phyloP scores from a whole-genome alignment of 1,284 basidiomycete species.

The Trichosporon sp. region DNA sequence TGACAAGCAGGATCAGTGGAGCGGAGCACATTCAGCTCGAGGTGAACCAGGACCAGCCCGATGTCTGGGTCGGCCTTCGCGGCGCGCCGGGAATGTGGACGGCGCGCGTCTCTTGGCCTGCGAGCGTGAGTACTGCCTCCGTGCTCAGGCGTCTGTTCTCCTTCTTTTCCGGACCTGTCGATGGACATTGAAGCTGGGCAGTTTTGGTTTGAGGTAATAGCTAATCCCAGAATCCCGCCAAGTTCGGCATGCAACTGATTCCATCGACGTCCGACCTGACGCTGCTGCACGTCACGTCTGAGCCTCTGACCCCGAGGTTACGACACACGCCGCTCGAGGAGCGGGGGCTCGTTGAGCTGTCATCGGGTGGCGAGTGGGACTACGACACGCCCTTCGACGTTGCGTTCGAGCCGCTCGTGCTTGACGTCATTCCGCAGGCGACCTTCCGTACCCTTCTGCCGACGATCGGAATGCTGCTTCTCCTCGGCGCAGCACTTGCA shows the following conservation, averaged over 20 bases:
- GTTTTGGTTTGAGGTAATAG: background rate
- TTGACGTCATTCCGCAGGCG: constrained; percentile 44
- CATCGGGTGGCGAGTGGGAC: background rate
- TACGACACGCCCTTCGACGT: constrained; percentile 39
- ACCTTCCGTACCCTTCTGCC: constrained; percentile 11
- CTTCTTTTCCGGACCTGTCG: too few relatives aligned
- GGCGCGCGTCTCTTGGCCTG: constrained; percentile 48
- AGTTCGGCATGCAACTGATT: constrained; percentile 27
- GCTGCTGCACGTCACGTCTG: constrained; percentile 32
- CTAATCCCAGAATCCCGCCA: constrained; percentile 34
- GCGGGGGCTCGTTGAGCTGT: constrained; percentile 3
- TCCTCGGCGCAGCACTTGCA: background rate
- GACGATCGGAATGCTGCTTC: background rate
- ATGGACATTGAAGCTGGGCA: too few relatives aligned
- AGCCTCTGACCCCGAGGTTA: constrained; percentile 37
- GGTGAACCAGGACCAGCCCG: constrained; percentile 28
- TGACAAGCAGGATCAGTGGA: constrained; percentile 5
- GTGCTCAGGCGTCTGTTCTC: too few relatives aligned
- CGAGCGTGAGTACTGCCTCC: constrained; percentile 28
- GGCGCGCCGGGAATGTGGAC: constrained; percentile 39
- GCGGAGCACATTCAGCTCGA: constrained; percentile 6
- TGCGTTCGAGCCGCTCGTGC: constrained; percentile 44
- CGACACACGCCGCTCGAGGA: constrained; percentile 28
- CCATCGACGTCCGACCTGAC: constrained; percentile 13
- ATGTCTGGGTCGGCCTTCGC: constrained; percentile 33